Percentiles rank a stretch among this genome's conserved stretches.
phyloP scores from a whole-genome alignment of 2,329 filamentous ascomycete genomes.

The Annulohypoxylon truncatum region DNA sequence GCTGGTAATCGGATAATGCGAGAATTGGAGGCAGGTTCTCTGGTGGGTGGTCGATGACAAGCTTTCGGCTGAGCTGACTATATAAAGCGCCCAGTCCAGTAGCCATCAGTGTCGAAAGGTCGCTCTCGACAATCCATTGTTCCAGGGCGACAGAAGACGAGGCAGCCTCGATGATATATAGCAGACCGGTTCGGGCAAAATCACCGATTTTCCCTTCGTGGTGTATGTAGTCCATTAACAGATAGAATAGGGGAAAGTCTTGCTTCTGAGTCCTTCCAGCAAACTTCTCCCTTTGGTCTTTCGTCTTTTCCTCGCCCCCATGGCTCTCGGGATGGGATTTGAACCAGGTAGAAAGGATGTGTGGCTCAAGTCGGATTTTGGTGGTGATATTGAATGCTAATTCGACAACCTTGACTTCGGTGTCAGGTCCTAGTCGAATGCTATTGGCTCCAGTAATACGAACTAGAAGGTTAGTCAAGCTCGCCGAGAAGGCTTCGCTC shows the following conservation, averaged over 20 bases:
- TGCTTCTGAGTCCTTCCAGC: constrained; percentile 87
- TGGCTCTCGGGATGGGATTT: constrained; percentile 62
- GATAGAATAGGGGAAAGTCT: constrained; percentile 95
- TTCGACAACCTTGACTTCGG: constrained; percentile 90
- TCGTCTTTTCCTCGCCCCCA: constrained; percentile 54
- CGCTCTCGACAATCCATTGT: constrained; percentile 97
- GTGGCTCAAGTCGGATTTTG: constrained; percentile 90
- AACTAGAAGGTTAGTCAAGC: constrained; percentile 86
- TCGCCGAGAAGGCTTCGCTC: constrained; percentile 84
- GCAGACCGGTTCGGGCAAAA: constrained; percentile 90
- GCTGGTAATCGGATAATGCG: constrained; percentile 87
- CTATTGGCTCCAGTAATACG: constrained; percentile 80
- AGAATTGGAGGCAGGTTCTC: constrained; percentile 85
- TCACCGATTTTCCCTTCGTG: constrained; percentile 94
- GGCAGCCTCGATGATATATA: constrained; percentile 96
- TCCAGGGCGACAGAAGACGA: constrained; percentile 85
- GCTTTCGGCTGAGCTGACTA: constrained; percentile 76
- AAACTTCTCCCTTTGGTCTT: constrained; percentile 73
- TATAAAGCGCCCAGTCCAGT: constrained; percentile 86
- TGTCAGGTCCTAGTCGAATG: constrained; percentile 79
- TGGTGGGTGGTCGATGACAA: constrained; percentile 81
- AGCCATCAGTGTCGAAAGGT: constrained; percentile 96
- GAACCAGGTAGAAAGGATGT: constrained; percentile 93
- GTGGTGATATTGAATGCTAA: constrained; percentile 95
- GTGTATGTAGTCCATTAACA: constrained; percentile 96